Conservation (phyloP, 192 early-diverging fungal species). For the Coemansia sp. region DNA sequence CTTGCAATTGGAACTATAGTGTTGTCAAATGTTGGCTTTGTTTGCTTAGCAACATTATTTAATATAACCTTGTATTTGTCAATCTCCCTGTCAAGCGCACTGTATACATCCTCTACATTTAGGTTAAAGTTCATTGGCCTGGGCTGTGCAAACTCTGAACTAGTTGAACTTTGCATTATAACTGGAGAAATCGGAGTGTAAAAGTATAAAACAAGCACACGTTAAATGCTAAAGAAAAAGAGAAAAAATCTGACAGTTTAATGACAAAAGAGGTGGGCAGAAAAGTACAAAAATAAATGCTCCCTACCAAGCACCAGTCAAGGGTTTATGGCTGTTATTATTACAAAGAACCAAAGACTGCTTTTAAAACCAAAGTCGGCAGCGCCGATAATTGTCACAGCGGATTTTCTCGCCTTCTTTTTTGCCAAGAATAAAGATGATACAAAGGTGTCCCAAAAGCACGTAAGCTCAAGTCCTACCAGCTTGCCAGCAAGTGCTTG, state of each 20-base stretch:
- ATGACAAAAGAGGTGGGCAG: no score
- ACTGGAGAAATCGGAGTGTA: neutral
- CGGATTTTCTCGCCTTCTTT: neutral
- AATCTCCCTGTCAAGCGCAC: neutral
- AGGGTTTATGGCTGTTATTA: no score
- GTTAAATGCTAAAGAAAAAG: no score
- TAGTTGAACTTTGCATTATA: neutral
- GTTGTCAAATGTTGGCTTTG: constrained; percentile 31
- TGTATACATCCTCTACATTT: neutral
- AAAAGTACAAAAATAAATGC: no score
- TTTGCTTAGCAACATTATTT: constrained; percentile 20
- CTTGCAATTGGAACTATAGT: constrained; percentile 23
- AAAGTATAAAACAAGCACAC: neutral
- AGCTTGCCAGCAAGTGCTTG: no score
- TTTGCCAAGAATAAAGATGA: neutral
- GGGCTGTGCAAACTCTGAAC: neutral
- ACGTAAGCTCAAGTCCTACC: neutral
- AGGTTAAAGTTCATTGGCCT: neutral
- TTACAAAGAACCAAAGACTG: no score
- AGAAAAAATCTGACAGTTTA: no score
- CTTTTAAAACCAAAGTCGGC: no score
- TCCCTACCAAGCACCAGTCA: no score
- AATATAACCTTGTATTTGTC: constrained; percentile 6
- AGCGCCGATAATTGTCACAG: no score
- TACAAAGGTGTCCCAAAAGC: neutral